A percentile compares a stretch with the other conserved stretches of the same genome.
Conservation (phyloP, 2,329 filamentous ascomycete species). For the Tolypocladium ophioglossoides region DNA sequence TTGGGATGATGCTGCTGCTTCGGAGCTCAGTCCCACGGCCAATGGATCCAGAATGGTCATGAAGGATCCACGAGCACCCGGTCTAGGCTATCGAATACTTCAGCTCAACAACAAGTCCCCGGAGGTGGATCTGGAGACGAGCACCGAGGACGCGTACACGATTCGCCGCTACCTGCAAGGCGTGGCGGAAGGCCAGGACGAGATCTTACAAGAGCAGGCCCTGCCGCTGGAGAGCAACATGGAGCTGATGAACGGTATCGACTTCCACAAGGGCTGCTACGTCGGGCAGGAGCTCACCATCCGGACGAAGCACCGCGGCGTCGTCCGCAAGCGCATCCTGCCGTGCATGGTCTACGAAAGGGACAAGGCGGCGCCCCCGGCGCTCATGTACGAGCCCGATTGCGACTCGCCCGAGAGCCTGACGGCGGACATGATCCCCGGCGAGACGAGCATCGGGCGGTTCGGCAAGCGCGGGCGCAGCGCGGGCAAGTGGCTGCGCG, state of each 20-base stretch:
- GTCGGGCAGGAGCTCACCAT: conserved; percentile 95
- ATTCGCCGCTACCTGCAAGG: conserved; percentile 70
- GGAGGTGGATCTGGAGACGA: conserved; percentile 32
- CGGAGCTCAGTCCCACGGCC: neutral
- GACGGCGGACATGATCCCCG: conserved; percentile 27
- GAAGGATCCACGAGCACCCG: conserved; percentile 42
- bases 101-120: conserved; percentile 18
- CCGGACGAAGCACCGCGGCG: conserved; percentile 85
- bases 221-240: conserved; percentile 85
- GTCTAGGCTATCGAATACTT: conserved; percentile 42
- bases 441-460: conserved; percentile 38
- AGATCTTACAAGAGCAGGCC: conserved; percentile 60
- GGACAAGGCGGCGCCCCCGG: conserved; percentile 24
- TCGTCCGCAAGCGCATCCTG: conserved; percentile 82
- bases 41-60: conserved; percentile 22
- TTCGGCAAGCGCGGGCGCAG: conserved; percentile 52
- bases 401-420: conserved; percentile 13
- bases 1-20: conserved; percentile 48
- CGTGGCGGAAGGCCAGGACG: conserved; percentile 73
- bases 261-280: conserved; percentile 95
- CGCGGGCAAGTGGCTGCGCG: conserved; percentile 69
- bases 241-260: conserved; percentile 74
- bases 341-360: conserved; percentile 63
- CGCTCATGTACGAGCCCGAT: conserved; percentile 36
- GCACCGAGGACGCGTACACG: conserved; percentile 53